These are phyloP conservation scores for Escovopsis sp. DNA, from an alignment of 2,329 filamentous ascomycete genomes.

Conservation along the genomic window DNA sequence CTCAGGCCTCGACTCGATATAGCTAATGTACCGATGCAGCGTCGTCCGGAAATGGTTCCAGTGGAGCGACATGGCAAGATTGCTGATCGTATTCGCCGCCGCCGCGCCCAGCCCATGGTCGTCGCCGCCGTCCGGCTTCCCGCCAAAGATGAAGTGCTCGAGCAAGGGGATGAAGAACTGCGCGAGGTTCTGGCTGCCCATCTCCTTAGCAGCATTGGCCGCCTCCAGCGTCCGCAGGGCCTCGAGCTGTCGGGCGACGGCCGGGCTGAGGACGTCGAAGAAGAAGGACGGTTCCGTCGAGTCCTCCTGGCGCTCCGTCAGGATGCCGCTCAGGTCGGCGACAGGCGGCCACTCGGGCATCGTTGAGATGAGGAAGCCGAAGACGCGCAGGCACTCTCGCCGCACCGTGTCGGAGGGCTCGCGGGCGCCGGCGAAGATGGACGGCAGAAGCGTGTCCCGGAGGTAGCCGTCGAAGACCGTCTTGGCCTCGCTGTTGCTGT, in stretches of 20 bases:
- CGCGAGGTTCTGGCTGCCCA: conserved; percentile 64
- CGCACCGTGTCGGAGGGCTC: conserved; percentile 74
- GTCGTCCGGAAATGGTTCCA: conserved; percentile 85
- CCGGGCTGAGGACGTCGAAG: conserved; percentile 79
- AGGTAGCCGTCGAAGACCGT: conserved; percentile 42
- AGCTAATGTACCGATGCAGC: conserved; percentile 69
- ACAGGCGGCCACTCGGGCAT: conserved; percentile 57
- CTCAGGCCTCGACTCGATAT: conserved; percentile 66
- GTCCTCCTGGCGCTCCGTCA: conserved; percentile 49
- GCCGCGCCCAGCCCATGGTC: conserved; percentile 79
- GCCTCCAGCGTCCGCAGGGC: conserved; percentile 63
- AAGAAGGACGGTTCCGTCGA: conserved; percentile 60
- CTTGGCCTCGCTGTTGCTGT: conserved; percentile 17
- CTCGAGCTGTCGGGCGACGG: conserved; percentile 70
- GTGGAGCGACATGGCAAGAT: conserved; percentile 59
- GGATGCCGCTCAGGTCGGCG: conserved; percentile 56
- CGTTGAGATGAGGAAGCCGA: conserved; percentile 61
- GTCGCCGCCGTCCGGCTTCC: conserved; percentile 55
- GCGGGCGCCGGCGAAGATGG: conserved; percentile 59
- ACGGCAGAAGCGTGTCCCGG: conserved; percentile 51
- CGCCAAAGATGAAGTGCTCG: conserved; percentile 87
- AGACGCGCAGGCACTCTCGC: conserved; percentile 62
- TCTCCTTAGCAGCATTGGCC: conserved; percentile 45
- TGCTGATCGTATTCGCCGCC: conserved; percentile 65
- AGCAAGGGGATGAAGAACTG: conserved; percentile 82